Evolutionary conservation across 2,329 filamentous ascomycete genomes (phyloP).

Genomic region (Sporothrix pseudoabietina): DNA sequence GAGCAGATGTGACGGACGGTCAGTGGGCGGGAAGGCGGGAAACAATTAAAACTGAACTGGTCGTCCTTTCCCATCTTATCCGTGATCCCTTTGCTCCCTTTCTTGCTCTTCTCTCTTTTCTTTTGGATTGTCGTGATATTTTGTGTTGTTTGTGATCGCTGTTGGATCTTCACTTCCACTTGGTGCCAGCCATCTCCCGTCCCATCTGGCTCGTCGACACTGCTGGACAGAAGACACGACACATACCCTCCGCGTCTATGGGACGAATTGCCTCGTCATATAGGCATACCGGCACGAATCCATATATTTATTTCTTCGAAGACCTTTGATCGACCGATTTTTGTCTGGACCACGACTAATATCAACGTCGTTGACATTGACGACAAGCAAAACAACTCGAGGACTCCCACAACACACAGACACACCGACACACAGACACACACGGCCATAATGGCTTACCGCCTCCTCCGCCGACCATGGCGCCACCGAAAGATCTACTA

Average conservation of each 20-base stretch:
- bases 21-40: constrained; percentile 19
- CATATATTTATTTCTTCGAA: neutral
- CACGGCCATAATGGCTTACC: constrained; percentile 47
- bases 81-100: neutral
- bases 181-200: neutral
- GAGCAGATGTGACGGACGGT: neutral
- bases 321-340: neutral
- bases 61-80: constrained; percentile 5
- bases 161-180: neutral
- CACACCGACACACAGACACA: neutral
- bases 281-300: neutral
- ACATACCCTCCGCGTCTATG: neutral
- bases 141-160: neutral
- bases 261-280: neutral
- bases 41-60: constrained; percentile 23
- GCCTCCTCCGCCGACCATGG: constrained; percentile 62
- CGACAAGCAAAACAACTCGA: neutral
- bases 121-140: neutral
- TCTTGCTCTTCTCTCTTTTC: neutral
- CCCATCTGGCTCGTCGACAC: neutral
- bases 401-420: neutral
- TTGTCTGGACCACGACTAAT: neutral
- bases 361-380: neutral
- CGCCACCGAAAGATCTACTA: constrained; percentile 60
- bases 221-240: constrained; percentile 17